Percentiles rank a stretch among this genome's conserved stretches.
phyloP scores from a whole-genome alignment of 768 basidiomycete genomes.

The Mycena latifolia region DNA sequence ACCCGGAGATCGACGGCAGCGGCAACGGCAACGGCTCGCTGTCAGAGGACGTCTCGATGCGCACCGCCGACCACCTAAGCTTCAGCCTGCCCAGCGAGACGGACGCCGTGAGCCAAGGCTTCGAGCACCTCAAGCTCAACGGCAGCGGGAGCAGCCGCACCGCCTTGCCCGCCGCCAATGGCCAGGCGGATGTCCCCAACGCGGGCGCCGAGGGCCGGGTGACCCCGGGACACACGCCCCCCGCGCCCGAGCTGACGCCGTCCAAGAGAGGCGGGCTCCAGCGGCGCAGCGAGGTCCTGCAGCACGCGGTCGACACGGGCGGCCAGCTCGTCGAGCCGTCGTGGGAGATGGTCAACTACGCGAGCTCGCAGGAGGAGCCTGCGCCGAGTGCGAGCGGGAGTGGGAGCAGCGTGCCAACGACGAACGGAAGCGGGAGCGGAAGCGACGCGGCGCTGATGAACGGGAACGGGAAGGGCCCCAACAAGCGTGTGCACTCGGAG shows the following conservation, averaged over 20 bases:
- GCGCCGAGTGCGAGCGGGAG: constrained; percentile 26
- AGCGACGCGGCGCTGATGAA: too few relatives aligned
- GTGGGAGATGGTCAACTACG: constrained; percentile 66
- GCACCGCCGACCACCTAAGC: constrained; percentile 34
- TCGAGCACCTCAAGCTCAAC: constrained; percentile 28
- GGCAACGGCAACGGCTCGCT: constrained; percentile 38
- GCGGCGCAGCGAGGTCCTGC: constrained; percentile 61
- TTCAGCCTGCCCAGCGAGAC: constrained; percentile 13
- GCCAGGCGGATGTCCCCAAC: not conserved
- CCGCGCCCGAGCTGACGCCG: constrained; percentile 35
- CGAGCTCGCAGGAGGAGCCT: constrained; percentile 40
- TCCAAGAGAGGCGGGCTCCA: constrained; percentile 49
- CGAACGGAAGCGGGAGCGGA: too few relatives aligned
- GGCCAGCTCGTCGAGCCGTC: constrained; percentile 61
- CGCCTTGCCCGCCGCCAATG: not conserved
- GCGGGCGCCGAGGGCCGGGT: not conserved
- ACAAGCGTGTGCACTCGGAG: constrained; percentile 59
- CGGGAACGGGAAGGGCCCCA: constrained; percentile 36
- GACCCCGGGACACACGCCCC: constrained; percentile 30
- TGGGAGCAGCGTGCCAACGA: not conserved
- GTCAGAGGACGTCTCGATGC: constrained; percentile 36
- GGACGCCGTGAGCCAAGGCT: constrained; percentile 39
- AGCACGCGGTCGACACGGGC: constrained; percentile 59
- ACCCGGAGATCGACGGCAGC: constrained; percentile 19
- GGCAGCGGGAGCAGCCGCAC: constrained; percentile 11